Evolutionary conservation across 2,329 filamentous ascomycete genomes (phyloP).

Genomic region (Apiospora hydei): DNA sequence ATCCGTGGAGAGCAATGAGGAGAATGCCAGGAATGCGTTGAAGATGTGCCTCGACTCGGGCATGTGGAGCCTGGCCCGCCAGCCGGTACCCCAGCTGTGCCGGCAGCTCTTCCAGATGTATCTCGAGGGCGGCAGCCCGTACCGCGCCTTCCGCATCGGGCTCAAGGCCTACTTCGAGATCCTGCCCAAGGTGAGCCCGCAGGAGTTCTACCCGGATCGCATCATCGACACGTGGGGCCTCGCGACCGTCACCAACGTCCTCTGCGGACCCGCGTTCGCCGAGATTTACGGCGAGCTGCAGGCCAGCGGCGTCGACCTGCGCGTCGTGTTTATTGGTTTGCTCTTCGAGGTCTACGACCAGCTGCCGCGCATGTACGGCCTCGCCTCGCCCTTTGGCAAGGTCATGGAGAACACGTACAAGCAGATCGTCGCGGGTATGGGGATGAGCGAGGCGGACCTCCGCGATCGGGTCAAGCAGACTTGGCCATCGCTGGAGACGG

Average conservation of each 20-base stretch:
- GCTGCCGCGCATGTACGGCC: constrained; percentile 34
- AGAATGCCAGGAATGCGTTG: constrained; percentile 34
- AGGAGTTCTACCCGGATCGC: constrained; percentile 35
- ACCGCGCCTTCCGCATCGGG: constrained; percentile 36
- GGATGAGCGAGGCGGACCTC: constrained; percentile 33
- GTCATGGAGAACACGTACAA: constrained; percentile 35
- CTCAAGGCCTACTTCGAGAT: constrained; percentile 39
- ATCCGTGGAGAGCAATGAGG: constrained; percentile 27
- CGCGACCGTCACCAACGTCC: constrained; percentile 36
- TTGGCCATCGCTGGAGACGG: constrained; percentile 34
- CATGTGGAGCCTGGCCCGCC: constrained; percentile 37
- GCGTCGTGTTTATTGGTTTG: constrained; percentile 37
- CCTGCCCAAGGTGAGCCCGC: constrained; percentile 32
- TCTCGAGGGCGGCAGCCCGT: constrained; percentile 33
- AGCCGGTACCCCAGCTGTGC: constrained; percentile 37
- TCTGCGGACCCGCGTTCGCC: constrained; percentile 33
- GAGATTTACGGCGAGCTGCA: constrained; percentile 35
- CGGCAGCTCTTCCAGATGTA: constrained; percentile 35
- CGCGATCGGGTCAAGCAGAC: constrained; percentile 30
- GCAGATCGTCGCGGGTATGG: constrained; percentile 36
- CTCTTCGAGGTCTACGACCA: constrained; percentile 38
- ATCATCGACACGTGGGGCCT: constrained; percentile 36
- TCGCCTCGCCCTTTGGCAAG: constrained; percentile 34
- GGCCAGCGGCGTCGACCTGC: constrained; percentile 35
- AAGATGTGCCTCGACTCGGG: constrained; percentile 38